These are phyloP conservation scores for Scedosporium boydii DNA, from an alignment of 2,329 filamentous ascomycete genomes.

Conservation along the genomic window DNA sequence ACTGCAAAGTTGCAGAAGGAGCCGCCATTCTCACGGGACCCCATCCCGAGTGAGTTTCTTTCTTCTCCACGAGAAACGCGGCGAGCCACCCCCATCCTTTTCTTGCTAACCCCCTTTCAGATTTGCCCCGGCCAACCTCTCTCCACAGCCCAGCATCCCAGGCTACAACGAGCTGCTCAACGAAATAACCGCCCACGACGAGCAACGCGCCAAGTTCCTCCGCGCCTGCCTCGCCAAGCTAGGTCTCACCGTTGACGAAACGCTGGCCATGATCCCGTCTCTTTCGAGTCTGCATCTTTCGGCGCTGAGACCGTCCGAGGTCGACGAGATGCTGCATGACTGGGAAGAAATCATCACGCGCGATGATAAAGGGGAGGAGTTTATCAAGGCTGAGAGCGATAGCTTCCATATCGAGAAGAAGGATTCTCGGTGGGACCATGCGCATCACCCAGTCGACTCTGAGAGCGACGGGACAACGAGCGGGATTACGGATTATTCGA, in stretches of 20 bases:
- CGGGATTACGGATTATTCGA: slow-evolving; percentile 63
- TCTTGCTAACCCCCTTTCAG: slow-evolving; percentile 32
- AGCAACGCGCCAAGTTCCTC: slow-evolving; percentile 62
- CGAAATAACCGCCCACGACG: slow-evolving; percentile 58
- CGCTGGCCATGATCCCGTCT: slow-evolving; percentile 61
- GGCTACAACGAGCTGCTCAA: slow-evolving; percentile 63
- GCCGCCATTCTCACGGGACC: slow-evolving; percentile 73
- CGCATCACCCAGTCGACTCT: slow-evolving; percentile 14
- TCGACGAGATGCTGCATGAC: slow-evolving; percentile 57
- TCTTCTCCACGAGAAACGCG: not conserved
- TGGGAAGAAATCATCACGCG: slow-evolving; percentile 59
- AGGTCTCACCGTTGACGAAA: slow-evolving; percentile 66
- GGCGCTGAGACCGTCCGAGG: slow-evolving; percentile 51
- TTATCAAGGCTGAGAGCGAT: slow-evolving; percentile 73
- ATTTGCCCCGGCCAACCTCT: slow-evolving; percentile 73
- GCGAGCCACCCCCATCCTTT: not conserved
- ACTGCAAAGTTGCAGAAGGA: slow-evolving; percentile 74
- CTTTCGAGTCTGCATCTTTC: slow-evolving; percentile 79
- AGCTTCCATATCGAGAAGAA: slow-evolving; percentile 69
- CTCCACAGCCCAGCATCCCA: slow-evolving; percentile 54
- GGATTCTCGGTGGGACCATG: slow-evolving; percentile 49
- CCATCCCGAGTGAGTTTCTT: slow-evolving; percentile 66
- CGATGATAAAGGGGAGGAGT: slow-evolving; percentile 52
- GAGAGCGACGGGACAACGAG: slow-evolving; percentile 12
- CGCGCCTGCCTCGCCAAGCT: slow-evolving; percentile 72